Base-by-base conservation (phyloP, 2,329 filamentous ascomycete species). In the Nigrospora osmanthi region DNA sequence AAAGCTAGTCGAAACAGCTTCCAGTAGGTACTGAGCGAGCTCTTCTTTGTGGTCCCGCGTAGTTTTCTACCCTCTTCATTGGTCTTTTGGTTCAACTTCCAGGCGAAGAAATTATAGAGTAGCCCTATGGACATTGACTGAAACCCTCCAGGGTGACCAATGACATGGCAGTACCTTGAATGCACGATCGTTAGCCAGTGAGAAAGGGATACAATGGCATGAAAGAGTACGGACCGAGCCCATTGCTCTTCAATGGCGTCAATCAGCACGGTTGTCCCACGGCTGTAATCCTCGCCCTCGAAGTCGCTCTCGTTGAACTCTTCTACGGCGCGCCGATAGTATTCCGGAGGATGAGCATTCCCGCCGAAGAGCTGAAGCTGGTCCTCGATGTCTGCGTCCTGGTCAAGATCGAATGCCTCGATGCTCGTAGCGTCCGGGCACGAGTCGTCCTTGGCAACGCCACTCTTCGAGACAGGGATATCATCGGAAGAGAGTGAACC, bases 1-100 rank as follows among this genome's bases (percentile, higher is more conserved):
- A 52, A 55, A 16, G 58, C 49, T 11, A 59, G 51, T 38, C 51
- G 46, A 41, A 58, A 60, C 31, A 53, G 46, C 42, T 62, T 61
- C 53, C 44, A 61, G 37, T 53, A 54, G 51, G 47, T 60, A 36
- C 48, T 47, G 9, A 62, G 49, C 3, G 52, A 56, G 44, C 49
- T 56, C 9, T 41, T 47, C 45, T 52, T 53, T 16, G 40, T 47
- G 15, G 45, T 47, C 40, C 43, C 46, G 12, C 35, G 23, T 46
- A 50, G 51, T 35, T 47, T 52, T 32, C 42, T 45, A 14, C 45
- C 46, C 40, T 50, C 38, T 35, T 48, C 45, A 15, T 45, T 45
- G 17, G 42, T 35, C 31, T 45, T 53, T 47, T 54, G 33, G 45
- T 40, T 48, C 15, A 54, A 34, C 5, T 28, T 41, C 51, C 45